These are phyloP conservation scores for Cenococcum geophilum DNA, from an alignment of 495 filamentous ascomycete genomes.

Conservation along the genomic window DNA sequence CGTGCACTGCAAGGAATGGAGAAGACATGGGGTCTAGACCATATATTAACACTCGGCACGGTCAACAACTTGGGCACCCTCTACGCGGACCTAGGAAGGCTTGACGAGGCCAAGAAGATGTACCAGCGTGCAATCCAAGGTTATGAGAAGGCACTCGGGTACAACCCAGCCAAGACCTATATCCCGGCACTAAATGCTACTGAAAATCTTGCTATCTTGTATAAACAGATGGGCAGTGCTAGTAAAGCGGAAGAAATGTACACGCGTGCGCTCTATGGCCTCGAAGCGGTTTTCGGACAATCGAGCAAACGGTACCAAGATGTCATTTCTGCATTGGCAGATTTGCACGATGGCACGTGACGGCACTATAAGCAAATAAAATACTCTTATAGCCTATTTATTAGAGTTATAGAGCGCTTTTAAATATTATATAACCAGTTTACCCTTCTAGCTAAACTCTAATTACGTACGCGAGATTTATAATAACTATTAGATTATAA, in stretches of 20 bases:
- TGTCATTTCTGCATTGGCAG: background rate
- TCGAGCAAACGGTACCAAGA: background rate
- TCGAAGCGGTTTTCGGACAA: background rate
- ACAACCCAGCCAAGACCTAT: background rate
- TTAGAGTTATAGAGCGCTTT: background rate
- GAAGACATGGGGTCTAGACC: no score
- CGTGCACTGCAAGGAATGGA: no score
- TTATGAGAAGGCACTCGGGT: slow-evolving; percentile 31
- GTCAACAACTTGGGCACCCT: no score
- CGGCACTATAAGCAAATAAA: background rate
- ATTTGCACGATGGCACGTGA: background rate
- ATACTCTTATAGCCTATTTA: background rate
- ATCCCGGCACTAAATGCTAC: background rate
- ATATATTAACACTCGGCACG: no score
- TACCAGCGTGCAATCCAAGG: slow-evolving; percentile 32
- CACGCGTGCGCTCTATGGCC: background rate
- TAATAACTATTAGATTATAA: no score
- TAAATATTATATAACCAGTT: no score
- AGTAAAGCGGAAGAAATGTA: background rate
- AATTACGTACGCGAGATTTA: no score
- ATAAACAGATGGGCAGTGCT: background rate
- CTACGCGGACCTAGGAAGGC: no score
- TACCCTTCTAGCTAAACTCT: no score
- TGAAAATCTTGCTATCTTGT: background rate
- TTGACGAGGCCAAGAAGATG: no score